Evolutionary conservation across 2,329 filamentous ascomycete genomes (phyloP).

Genomic region (Fonsecaea multimorphosa): DNA sequence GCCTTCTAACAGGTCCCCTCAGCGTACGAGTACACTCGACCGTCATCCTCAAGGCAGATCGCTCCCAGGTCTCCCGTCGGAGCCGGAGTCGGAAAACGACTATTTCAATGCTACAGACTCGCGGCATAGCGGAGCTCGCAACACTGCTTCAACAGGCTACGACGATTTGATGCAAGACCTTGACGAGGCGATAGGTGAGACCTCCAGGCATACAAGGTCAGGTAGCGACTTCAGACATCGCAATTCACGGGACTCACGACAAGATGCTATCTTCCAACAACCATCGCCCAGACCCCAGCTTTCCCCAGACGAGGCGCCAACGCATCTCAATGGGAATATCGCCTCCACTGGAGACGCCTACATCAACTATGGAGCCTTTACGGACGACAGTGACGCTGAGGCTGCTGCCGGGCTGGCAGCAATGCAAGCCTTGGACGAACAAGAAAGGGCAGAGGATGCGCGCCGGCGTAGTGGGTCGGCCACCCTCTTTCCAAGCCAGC

Average conservation of each 20-base stretch:
- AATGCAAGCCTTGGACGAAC: constrained; percentile 80
- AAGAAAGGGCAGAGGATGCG: constrained; percentile 65
- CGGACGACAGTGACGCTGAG: constrained; percentile 85
- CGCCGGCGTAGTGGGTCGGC: constrained; percentile 61
- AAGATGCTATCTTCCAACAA: constrained; percentile 36
- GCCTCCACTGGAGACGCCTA: constrained; percentile 53
- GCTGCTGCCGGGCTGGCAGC: constrained; percentile 82
- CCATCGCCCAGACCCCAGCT: constrained; percentile 40
- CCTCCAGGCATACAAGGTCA: constrained; percentile 23
- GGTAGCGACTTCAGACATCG: constrained; percentile 27
- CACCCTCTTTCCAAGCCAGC: constrained; percentile 42
- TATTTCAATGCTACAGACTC: constrained; percentile 40
- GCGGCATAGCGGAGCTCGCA: constrained; percentile 39
- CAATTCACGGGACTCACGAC: constrained; percentile 24
- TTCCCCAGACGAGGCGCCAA: constrained; percentile 53
- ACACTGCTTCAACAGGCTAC: constrained; percentile 52
- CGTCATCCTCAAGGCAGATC: constrained; percentile 65
- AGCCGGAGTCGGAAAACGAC: constrained; percentile 47
- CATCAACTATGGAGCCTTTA: constrained; percentile 57
- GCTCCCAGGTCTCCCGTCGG: constrained; percentile 63
- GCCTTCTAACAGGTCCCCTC: constrained; percentile 56
- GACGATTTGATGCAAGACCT: constrained; percentile 66
- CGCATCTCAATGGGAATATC: constrained; percentile 58
- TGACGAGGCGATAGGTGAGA: constrained; percentile 54
- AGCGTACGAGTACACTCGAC: constrained; percentile 59